These are phyloP conservation scores for Ilex aquifolium DNA, from an alignment of 257 asterid species.

Conservation along the genomic window DNA sequence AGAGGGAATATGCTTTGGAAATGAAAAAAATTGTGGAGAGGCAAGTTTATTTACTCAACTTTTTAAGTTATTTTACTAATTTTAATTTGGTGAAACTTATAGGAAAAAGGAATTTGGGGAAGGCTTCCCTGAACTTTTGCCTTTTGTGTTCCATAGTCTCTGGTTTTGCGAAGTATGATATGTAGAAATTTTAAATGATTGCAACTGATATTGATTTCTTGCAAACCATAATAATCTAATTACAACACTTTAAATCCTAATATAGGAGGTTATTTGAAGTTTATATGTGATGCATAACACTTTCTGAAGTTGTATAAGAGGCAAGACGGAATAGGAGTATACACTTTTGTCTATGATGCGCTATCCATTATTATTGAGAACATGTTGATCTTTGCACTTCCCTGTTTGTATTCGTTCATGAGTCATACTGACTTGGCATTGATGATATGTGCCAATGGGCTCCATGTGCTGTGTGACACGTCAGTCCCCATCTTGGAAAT, in stretches of 20 bases:
- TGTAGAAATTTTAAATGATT: no score
- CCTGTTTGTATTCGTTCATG: not conserved
- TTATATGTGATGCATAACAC: not conserved
- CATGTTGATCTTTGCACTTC: not conserved
- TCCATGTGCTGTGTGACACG: no score
- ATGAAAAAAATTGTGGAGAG: constrained; percentile 91
- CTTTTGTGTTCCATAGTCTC: no score
- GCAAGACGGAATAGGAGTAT: not conserved
- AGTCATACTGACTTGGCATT: no score
- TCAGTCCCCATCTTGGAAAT: no score
- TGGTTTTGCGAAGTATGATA: no score
- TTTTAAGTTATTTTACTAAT: constrained; percentile 3
- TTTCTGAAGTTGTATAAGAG: not conserved
- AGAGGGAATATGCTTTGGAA: constrained; percentile 94
- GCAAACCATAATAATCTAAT: no score
- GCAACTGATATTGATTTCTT: no score
- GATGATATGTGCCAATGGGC: no score
- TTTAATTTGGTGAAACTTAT: not conserved
- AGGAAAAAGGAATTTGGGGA: no score
- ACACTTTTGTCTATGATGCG: not conserved
- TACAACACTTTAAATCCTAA: no score
- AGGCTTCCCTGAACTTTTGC: no score
- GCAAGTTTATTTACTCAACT: constrained; percentile 38
- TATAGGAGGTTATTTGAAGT: not conserved
- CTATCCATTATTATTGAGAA: not conserved